These are phyloP conservation scores for Coemansia sp. DNA, from an alignment of 192 early-diverging fungal genomes.

Conservation along the genomic window DNA sequence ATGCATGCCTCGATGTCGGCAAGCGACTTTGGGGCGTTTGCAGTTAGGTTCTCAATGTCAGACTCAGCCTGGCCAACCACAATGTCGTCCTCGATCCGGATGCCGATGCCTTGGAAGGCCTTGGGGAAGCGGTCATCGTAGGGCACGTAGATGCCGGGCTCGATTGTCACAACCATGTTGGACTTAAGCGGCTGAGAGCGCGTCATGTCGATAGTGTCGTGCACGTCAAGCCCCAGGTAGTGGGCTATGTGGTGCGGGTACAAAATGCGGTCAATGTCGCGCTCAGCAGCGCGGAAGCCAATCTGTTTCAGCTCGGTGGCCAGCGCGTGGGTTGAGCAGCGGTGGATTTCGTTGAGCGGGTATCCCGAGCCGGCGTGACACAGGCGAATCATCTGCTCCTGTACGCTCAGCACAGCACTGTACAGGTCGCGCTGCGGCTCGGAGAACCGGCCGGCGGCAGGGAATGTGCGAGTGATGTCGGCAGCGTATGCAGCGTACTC, in stretches of 20 bases:
- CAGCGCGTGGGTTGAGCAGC: conserved; percentile 66
- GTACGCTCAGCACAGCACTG: conserved; percentile 76
- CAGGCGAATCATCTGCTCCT: conserved; percentile 82
- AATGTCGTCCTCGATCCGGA: conserved; percentile 96
- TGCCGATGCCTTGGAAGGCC: conserved; percentile 83
- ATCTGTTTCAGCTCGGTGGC: conserved; percentile 69
- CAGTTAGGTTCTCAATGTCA: conserved; percentile 62
- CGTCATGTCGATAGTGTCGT: conserved; percentile 76
- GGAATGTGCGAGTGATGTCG: conserved; percentile 94
- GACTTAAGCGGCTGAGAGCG: conserved; percentile 66
- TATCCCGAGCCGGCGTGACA: conserved; percentile 28
- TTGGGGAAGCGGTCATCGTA: conserved; percentile 68
- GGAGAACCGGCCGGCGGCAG: conserved; percentile 83
- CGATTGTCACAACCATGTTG: conserved; percentile 94
- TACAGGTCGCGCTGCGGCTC: conserved; percentile 80
- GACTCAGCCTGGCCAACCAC: conserved; percentile 70
- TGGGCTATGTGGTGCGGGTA: conserved; percentile 97
- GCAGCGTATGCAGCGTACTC: conserved; percentile 87
- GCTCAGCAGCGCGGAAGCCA: conserved; percentile 59
- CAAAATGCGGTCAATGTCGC: conserved; percentile 75
- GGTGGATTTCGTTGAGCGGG: conserved; percentile 84
- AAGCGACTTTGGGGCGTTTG: conserved; percentile 79
- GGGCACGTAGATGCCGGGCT: conserved; percentile 94
- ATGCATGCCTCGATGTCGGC: conserved; percentile 67
- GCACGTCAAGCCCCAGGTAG: conserved; percentile 93